Base-by-base conservation (phyloP, 768 basidiomycete species). In the Termitomyces sp. region DNA sequence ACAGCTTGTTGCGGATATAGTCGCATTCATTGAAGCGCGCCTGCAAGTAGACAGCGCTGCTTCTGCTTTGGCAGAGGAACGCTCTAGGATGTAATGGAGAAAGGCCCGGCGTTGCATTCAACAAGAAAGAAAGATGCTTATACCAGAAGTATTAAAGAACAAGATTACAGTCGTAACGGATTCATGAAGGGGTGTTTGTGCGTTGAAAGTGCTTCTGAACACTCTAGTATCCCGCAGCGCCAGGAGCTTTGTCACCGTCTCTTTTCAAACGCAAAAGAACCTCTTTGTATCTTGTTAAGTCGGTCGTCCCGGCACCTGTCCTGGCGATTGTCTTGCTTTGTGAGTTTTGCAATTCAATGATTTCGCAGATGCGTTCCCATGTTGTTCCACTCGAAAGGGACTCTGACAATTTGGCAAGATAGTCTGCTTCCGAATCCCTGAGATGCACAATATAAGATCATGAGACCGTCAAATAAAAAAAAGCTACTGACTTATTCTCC, bases 241-340 rank as follows among this genome's bases (percentile, higher is more conserved):
- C 95, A 32, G 95, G 95, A 34, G 95, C 95, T 46, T 83, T 77
- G 53, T 89, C 87, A 34, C 95, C 95, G 72, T 98, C 93, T 60
- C 97, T 77, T 74, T 85, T 89, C 65, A 99, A 71, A 58, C 90
- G 79, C 64, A 99, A 71, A 52, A 99, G 73, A 44, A 98, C 88
- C 67, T 99, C 96, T 72, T 93, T 96, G 79, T 90, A 91, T 57
- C 96, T 79, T 43, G 84, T 73, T 37, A 98, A 77, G 65, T 99
- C 96, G 2, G 90, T 93, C 37, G 94, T 93, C 6, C 89, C 89
- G 11, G 90, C 74, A 14, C 92, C 92, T 32, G 89, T 82, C 44
- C 93, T 83, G 17, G 94, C 87, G 62, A 93, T 78, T 4, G 94
- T 98, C 77, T 98, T 99, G 77, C 91, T 94, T 71, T 98, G 93